phyloP scores from a whole-genome alignment of 1,284 basidiomycete species.

The Phylloboletellus chloephorus region DNA sequence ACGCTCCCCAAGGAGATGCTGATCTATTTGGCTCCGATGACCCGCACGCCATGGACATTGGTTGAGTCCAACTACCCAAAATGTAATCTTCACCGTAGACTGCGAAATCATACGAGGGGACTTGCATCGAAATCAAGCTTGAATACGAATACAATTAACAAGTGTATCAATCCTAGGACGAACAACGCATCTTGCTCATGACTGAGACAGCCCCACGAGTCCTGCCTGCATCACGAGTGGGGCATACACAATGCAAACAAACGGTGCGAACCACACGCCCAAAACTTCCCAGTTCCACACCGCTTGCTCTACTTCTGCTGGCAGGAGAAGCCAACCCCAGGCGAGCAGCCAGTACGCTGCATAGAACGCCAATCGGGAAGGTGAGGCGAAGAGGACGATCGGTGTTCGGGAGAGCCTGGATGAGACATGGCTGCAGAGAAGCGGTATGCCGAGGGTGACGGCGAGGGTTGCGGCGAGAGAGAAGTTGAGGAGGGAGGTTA shows the following conservation, averaged over 20 bases:
- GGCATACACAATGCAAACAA: conserved; percentile 65
- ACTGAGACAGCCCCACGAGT: conserved; percentile 39
- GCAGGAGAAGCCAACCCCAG: conserved; percentile 52
- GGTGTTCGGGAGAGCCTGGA: conserved; percentile 23
- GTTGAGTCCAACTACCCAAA: conserved; percentile 21
- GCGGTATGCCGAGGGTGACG: conserved; percentile 54
- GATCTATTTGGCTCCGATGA: conserved; percentile 59
- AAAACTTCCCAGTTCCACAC: conserved; percentile 69
- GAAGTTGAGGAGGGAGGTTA: conserved; percentile 85
- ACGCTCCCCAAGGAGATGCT: conserved; percentile 23
- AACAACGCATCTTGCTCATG: conserved; percentile 1
- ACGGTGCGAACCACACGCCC: conserved; percentile 70
- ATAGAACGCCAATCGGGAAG: conserved; percentile 35
- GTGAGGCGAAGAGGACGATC: conserved; percentile 29
- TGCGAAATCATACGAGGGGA: too few species aligned
- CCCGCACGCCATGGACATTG: conserved; percentile 40
- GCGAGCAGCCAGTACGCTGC: conserved; percentile 43
- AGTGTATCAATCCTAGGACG: not conserved
- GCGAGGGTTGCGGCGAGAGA: conserved; percentile 74
- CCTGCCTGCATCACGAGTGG: conserved; percentile 67
- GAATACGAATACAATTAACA: conserved; percentile 2
- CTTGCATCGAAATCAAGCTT: conserved; percentile 1
- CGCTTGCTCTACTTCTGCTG: conserved; percentile 41
- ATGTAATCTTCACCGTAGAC: not conserved
- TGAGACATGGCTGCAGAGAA: conserved; percentile 38